These are phyloP conservation scores for Danielozyma ontarioensis DNA, from an alignment of 805 yeast genomes.

Conservation along the genomic window DNA sequence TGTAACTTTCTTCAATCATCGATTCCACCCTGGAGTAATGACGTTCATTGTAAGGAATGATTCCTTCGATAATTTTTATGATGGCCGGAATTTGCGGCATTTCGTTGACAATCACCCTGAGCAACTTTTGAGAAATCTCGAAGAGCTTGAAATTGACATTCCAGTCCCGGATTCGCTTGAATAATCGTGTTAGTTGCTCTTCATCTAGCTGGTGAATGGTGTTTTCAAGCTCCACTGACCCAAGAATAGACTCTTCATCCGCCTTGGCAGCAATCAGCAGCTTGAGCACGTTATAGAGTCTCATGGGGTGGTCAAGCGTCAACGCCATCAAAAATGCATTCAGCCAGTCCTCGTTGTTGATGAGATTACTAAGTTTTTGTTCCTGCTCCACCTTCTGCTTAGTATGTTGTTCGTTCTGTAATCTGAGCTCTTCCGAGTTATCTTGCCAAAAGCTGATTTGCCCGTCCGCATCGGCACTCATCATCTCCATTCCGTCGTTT, in stretches of 20 bases:
- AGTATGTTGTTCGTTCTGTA: slow-evolving; percentile 44
- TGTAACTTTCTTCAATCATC: slow-evolving; percentile 77
- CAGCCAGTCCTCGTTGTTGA: slow-evolving; percentile 73
- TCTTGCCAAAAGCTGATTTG: slow-evolving; percentile 86
- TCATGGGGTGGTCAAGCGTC: slow-evolving; percentile 84
- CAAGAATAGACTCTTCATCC: slow-evolving; percentile 48
- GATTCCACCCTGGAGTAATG: slow-evolving; percentile 75
- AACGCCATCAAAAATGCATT: slow-evolving; percentile 84
- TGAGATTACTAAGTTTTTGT: slow-evolving; percentile 74
- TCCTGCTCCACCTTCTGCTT: slow-evolving; percentile 74
- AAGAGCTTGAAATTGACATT: slow-evolving; percentile 82
- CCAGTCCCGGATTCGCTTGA: slow-evolving; percentile 89
- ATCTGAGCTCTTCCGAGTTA: slow-evolving; percentile 68
- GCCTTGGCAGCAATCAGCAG: slow-evolving; percentile 49
- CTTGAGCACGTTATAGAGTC: slow-evolving; percentile 71
- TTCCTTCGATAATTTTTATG: slow-evolving; percentile 62
- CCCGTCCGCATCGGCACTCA: slow-evolving; percentile 95
- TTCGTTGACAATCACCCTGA: slow-evolving; percentile 59
- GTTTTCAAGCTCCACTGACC: slow-evolving; percentile 56
- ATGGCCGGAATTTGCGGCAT: slow-evolving; percentile 64
- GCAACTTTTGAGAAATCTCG: slow-evolving; percentile 71
- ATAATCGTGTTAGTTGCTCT: slow-evolving; percentile 54
- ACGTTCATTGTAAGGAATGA: slow-evolving; percentile 84
- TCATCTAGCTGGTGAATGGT: slow-evolving; percentile 53
- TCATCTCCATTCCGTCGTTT: slow-evolving; percentile 54